phyloP scores from a whole-genome alignment of 2,329 filamentous ascomycete species.

The Talaromyces amestolkiae region DNA sequence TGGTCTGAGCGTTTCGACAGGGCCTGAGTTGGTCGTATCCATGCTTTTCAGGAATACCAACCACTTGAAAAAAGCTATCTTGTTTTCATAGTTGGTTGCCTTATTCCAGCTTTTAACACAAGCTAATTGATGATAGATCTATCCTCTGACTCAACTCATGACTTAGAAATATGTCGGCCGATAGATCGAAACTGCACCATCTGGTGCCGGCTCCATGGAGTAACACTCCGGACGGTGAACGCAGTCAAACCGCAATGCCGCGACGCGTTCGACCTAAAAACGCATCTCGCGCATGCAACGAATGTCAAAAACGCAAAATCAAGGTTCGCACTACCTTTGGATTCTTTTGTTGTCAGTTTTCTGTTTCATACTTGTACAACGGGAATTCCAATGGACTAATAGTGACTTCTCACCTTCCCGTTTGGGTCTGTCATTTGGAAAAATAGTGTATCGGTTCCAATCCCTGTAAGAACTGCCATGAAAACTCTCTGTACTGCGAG shows the following conservation, averaged over 20 bases:
- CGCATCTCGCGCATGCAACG: slow-evolving; percentile 19
- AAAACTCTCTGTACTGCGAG: slow-evolving; percentile 18
- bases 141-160: background rate
- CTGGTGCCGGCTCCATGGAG: slow-evolving; percentile 13
- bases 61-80: background rate
- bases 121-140: background rate
- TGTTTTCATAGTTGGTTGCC: background rate
- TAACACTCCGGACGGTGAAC: slow-evolving; percentile 5
- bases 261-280: slow-evolving; percentile 18
- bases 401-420: background rate
- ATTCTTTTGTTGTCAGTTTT: background rate
- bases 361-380: background rate
- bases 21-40: background rate
- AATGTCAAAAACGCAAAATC: slow-evolving; percentile 21
- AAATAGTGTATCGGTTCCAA: slow-evolving; percentile 18
- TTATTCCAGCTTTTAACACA: background rate
- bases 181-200: slow-evolving; percentile 15
- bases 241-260: slow-evolving; percentile 11
- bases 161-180: slow-evolving; percentile 12
- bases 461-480: slow-evolving; percentile 18
- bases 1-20: slow-evolving; percentile 2
- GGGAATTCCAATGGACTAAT: background rate
- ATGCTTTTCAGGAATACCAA: background rate
- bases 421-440: background rate
- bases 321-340: slow-evolving; percentile 13